These are phyloP conservation scores for Phtheirospermum japonicum DNA, from an alignment of 257 asterid species.

Conservation along the genomic window DNA sequence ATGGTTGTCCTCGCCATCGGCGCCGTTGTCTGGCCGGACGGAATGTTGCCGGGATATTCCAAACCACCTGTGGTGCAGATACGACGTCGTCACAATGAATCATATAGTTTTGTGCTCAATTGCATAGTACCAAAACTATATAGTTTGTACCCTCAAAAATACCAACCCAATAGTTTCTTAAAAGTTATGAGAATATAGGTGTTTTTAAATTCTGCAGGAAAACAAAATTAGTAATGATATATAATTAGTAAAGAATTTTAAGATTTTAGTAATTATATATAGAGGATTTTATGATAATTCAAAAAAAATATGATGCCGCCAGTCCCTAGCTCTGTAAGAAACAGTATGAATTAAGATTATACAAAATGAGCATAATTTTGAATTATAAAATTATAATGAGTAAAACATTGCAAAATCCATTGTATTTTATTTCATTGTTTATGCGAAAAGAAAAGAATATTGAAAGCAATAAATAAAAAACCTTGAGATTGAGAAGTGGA, in stretches of 20 bases:
- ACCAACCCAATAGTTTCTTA: background rate
- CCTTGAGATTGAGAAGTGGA: conserved; percentile 55
- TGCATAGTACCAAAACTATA: background rate
- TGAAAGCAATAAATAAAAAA: background rate
- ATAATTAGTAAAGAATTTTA: background rate
- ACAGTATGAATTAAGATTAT: background rate
- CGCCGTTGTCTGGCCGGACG: conserved; percentile 42
- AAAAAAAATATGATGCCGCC: no score
- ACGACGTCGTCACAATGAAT: background rate
- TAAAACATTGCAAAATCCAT: no score
- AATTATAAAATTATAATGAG: no score
- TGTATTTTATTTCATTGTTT: no score
- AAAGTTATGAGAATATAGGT: no score
- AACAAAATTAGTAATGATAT: no score
- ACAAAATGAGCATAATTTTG: background rate
- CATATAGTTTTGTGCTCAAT: background rate
- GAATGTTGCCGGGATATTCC: conserved; percentile 53
- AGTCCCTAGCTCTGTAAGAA: no score
- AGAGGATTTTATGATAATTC: no score
- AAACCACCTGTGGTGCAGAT: conserved; percentile 54
- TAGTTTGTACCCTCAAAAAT: background rate
- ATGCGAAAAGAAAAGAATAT: no score
- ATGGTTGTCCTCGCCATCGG: conserved; percentile 36
- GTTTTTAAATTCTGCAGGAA: no score
- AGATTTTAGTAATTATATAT: no score